A percentile compares a stretch with the other conserved stretches of the same genome.
Evolutionary conservation across 2,329 filamentous ascomycete species (phyloP).

Genomic region (Arthrobotrys musiformis): DNA sequence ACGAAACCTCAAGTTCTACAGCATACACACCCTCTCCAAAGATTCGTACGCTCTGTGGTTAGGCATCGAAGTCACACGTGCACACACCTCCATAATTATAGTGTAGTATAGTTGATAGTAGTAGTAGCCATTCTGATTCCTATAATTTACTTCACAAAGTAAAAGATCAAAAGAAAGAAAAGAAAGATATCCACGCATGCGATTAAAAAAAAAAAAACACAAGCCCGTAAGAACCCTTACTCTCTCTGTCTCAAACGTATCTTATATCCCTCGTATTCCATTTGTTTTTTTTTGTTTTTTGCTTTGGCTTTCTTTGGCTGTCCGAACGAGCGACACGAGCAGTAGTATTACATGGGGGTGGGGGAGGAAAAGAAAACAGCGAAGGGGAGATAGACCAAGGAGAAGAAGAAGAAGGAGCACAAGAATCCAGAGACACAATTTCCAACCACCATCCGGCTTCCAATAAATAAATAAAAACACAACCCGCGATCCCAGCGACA

Average conservation of each 20-base stretch:
- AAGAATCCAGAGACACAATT: conserved; percentile 30
- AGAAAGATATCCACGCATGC: not conserved
- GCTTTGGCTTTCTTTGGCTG: no score
- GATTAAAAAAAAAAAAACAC: not conserved
- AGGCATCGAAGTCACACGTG: not conserved
- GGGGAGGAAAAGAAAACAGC: not conserved
- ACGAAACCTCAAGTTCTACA: not conserved
- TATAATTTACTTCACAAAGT: conserved; percentile 29
- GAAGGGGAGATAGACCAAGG: not conserved
- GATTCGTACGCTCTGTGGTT: not conserved
- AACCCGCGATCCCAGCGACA: conserved; percentile 35
- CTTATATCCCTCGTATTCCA: conserved; percentile 28
- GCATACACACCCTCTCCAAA: not conserved
- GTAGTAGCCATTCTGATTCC: conserved; percentile 45
- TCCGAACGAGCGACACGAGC: conserved; percentile 32
- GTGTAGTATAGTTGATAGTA: not conserved
- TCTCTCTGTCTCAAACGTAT: not conserved
- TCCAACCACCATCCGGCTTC: conserved; percentile 34
- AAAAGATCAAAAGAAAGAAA: not conserved
- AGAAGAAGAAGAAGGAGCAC: not conserved
- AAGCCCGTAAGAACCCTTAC: conserved; percentile 13
- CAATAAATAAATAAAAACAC: conserved; percentile 28
- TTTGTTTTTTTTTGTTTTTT: conserved; percentile 26
- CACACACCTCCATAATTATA: not conserved
- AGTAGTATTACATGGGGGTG: conserved; percentile 51